Percentiles rank a stretch among this genome's conserved stretches.
phyloP scores from a whole-genome alignment of 495 filamentous ascomycete genomes.

The Bryoglossum gracile region DNA sequence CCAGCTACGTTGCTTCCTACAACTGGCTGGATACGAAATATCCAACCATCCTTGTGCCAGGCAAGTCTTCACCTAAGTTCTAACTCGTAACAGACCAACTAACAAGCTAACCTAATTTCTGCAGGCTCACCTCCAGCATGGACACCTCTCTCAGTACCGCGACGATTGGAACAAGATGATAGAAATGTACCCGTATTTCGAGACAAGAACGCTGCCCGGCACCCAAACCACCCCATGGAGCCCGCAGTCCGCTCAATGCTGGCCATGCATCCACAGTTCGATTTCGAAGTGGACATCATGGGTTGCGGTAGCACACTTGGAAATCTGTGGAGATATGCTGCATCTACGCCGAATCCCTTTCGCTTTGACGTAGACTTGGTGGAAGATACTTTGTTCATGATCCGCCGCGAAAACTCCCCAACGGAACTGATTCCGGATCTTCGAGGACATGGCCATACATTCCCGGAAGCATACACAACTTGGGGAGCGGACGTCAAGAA shows the following conservation, averaged over 20 bases:
- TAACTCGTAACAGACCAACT: neutral
- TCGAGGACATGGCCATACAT: slow-evolving; percentile 55
- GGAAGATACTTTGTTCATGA: slow-evolving; percentile 51
- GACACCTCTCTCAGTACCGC: slow-evolving; percentile 31
- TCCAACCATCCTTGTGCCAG: slow-evolving; percentile 36
- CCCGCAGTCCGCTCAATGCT: slow-evolving; percentile 47
- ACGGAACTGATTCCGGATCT: slow-evolving; percentile 43
- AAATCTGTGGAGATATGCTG: slow-evolving; percentile 30
- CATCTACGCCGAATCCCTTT: slow-evolving; percentile 31
- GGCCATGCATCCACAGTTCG: slow-evolving; percentile 29
- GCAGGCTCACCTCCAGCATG: slow-evolving; percentile 46
- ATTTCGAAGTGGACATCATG: slow-evolving; percentile 46
- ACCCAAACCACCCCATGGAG: slow-evolving; percentile 48
- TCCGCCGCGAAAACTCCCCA: slow-evolving; percentile 51
- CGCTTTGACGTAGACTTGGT: slow-evolving; percentile 53
- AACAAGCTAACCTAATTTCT: slow-evolving; percentile 21
- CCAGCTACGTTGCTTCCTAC: slow-evolving; percentile 44
- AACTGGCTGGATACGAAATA: slow-evolving; percentile 39
- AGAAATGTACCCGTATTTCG: slow-evolving; percentile 46
- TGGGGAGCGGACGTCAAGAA: slow-evolving; percentile 42
- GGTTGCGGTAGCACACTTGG: slow-evolving; percentile 56
- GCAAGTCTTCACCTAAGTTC: neutral
- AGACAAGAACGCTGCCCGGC: slow-evolving; percentile 55
- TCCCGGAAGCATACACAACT: slow-evolving; percentile 56
- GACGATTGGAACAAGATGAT: slow-evolving; percentile 42